These are phyloP conservation scores for Peribolospora kevripleyi DNA, from an alignment of 768 basidiomycete species.

Conservation along the genomic window DNA sequence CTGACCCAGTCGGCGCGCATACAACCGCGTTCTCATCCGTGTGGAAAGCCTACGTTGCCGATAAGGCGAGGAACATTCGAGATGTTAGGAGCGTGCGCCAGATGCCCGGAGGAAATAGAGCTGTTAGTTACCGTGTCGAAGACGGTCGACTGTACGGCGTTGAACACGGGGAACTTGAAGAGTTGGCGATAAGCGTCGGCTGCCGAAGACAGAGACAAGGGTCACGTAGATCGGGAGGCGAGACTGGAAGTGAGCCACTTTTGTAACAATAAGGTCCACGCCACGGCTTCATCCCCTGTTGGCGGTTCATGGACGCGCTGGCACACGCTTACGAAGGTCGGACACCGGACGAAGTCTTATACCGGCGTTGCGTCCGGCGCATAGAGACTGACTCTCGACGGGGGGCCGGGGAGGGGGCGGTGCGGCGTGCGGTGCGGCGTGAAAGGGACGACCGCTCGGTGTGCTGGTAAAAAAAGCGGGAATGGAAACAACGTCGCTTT, in stretches of 20 bases:
- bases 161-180: conserved; percentile 78
- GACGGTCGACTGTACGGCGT: conserved; percentile 66
- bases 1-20: conserved; percentile 72
- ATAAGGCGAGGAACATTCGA: neutral
- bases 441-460: no score
- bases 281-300: no score
- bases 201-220: conserved; percentile 15
- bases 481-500: neutral
- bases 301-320: no score
- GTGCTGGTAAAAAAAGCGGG: neutral
- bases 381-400: no score
- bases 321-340: no score
- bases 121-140: conserved; percentile 38
- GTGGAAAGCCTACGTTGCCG: conserved; percentile 14
- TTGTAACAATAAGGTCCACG: no score
- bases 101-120: neutral
- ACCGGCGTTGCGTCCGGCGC: no score
- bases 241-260: no score
- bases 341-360: no score
- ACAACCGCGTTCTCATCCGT: conserved; percentile 21
- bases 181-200: conserved; percentile 56
- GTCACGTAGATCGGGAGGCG: no score
- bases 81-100: neutral
- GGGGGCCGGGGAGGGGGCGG: no score
- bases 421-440: no score